Evolutionary conservation across 768 basidiomycete genomes (phyloP).

Genomic region (Lactarius sanguifluus): DNA sequence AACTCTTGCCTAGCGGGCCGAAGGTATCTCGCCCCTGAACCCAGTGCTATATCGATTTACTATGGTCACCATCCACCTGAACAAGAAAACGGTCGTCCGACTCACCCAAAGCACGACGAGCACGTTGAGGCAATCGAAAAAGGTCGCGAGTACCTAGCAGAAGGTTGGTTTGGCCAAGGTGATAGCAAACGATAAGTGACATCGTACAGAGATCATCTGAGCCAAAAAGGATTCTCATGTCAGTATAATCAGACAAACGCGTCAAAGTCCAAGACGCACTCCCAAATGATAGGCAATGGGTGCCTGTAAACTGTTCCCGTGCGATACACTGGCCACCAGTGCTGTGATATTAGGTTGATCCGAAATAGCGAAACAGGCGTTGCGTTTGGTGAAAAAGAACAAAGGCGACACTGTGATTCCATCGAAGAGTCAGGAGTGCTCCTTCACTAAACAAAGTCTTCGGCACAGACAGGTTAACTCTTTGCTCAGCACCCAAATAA

Average conservation of each 20-base stretch:
- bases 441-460: background rate
- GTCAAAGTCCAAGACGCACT: slow-evolving; percentile 10
- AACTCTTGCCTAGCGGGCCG: slow-evolving; percentile 22
- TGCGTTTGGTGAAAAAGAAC: background rate
- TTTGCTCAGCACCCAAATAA: slow-evolving; percentile 16
- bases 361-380: slow-evolving; percentile 14
- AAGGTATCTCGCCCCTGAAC: slow-evolving; percentile 15
- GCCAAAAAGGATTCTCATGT: background rate
- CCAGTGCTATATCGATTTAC: slow-evolving; percentile 13
- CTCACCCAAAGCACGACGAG: slow-evolving; percentile 19
- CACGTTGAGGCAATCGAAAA: slow-evolving; percentile 25
- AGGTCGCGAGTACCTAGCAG: slow-evolving; percentile 7
- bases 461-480: slow-evolving; percentile 13
- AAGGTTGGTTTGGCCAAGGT: too few species aligned
- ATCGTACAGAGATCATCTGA: slow-evolving; percentile 20
- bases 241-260: background rate
- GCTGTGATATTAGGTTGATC: too few species aligned
- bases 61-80: background rate
- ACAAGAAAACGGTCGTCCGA: too few species aligned
- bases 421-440: background rate
- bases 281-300: slow-evolving; percentile 18
- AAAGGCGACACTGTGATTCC: slow-evolving; percentile 12
- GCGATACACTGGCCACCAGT: background rate
- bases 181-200: too few species aligned
- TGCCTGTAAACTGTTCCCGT: fast-evolving